Percentiles rank a stretch among this genome's conserved stretches.
Evolutionary conservation across 148 eudicot genomes (phyloP).

Genomic region (Rhododendron mucronatum): DNA sequence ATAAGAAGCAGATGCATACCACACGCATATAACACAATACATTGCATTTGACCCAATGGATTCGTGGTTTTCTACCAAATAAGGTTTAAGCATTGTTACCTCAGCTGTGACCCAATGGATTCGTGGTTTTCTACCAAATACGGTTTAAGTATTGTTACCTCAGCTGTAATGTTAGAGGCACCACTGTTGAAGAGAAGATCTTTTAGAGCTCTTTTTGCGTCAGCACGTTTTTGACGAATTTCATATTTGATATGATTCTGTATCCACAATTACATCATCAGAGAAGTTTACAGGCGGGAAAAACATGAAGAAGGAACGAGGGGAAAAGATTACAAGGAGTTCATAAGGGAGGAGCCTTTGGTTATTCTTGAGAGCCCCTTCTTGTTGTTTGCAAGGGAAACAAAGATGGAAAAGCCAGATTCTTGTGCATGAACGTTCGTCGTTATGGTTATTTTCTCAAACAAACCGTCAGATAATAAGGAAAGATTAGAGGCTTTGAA

Average conservation of each 20-base stretch:
- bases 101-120: constrained; percentile 16
- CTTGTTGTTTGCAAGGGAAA: too few relatives aligned
- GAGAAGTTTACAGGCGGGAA: constrained; percentile 3
- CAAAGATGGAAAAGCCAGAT: too few relatives aligned
- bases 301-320: not conserved
- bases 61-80: not conserved
- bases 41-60: not conserved
- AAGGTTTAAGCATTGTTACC: constrained; percentile 34
- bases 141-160: constrained; percentile 38
- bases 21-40: not conserved
- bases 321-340: not conserved
- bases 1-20: not conserved
- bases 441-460: too few relatives aligned
- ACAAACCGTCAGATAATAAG: too few relatives aligned
- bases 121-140: not conserved
- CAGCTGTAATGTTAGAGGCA: constrained; percentile 30
- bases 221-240: constrained; percentile 75
- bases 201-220: constrained; percentile 69
- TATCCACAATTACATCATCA: constrained; percentile 16
- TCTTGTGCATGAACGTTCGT: too few relatives aligned
- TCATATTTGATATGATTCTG: constrained; percentile 55
- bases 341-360: too few relatives aligned
- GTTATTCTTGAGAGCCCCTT: too few relatives aligned
- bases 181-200: constrained; percentile 42
- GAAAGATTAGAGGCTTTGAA: too few relatives aligned